Percentiles rank a stretch among this genome's conserved stretches.
These are phyloP conservation scores for Megacollybia marginata DNA, from an alignment of 768 basidiomycete species.

Conservation along the genomic window DNA sequence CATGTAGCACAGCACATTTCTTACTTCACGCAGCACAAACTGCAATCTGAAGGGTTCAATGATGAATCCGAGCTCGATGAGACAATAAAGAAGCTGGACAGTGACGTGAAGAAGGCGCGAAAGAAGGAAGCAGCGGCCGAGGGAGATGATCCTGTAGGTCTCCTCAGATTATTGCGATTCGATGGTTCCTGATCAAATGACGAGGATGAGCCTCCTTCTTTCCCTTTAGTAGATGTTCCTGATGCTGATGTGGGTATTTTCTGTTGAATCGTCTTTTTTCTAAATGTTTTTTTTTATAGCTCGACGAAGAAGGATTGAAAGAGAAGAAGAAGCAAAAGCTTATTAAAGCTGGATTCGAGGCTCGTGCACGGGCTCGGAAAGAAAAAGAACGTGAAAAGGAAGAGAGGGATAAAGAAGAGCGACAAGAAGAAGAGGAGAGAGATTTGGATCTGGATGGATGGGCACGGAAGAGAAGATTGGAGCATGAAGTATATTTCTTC, in stretches of 20 bases:
- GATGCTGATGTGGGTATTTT: conserved; percentile 69
- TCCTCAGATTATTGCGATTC: neutral
- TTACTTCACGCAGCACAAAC: conserved; percentile 34
- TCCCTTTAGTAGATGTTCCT: conserved; percentile 86
- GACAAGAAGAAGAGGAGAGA: conserved; percentile 70
- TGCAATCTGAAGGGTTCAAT: conserved; percentile 66
- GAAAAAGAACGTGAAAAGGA: conserved; percentile 79
- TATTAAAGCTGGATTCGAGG: conserved; percentile 90
- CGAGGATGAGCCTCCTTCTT: conserved; percentile 67
- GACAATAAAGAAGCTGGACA: conserved; percentile 81
- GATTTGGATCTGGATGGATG: conserved; percentile 65
- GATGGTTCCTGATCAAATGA: conserved; percentile 15
- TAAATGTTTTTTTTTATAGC: conserved; percentile 27
- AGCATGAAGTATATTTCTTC: conserved; percentile 62
- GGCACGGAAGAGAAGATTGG: conserved; percentile 61
- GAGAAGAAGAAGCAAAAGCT: conserved; percentile 93
- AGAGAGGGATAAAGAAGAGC: conserved; percentile 50
- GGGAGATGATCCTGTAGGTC: conserved; percentile 54
- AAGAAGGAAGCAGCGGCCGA: conserved; percentile 70
- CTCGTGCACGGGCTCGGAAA: conserved; percentile 71
- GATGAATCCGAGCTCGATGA: conserved; percentile 75
- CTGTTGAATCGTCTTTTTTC: neutral
- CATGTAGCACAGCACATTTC: neutral
- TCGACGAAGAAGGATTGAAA: conserved; percentile 86
- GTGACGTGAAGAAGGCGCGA: conserved; percentile 63